Percentiles rank a stretch among this genome's conserved stretches.
phyloP scores from a whole-genome alignment of 2,329 filamentous ascomycete species.

The Alternaria angustiovoidea region DNA sequence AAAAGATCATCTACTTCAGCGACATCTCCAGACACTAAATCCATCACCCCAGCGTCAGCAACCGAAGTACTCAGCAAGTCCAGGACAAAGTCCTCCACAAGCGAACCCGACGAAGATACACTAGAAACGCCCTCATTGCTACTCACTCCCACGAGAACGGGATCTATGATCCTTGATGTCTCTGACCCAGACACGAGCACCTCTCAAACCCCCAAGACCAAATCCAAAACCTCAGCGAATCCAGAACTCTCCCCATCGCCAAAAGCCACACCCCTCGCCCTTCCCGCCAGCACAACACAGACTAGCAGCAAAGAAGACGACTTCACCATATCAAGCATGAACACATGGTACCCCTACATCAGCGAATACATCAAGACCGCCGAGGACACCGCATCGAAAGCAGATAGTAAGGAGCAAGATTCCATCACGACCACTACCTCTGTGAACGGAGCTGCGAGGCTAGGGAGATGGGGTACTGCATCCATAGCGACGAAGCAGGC shows the following conservation, averaged over 20 bases:
- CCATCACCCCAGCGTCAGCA: not conserved
- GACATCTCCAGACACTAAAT: not conserved
- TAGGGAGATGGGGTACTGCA: not conserved
- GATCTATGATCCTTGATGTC: not conserved
- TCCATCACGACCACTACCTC: not conserved
- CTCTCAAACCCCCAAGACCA: not conserved
- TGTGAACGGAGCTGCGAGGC: not conserved
- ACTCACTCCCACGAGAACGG: not conserved
- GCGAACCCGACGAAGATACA: not conserved
- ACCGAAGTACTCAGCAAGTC: not conserved
- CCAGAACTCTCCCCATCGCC: not conserved
- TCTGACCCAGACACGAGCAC: not conserved
- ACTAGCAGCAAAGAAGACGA: not conserved
- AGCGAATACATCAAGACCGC: not conserved
- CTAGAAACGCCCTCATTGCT: not conserved
- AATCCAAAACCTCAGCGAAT: not conserved
- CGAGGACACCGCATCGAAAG: not conserved
- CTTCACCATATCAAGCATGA: slow-evolving; percentile 1
- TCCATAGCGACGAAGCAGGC: not conserved
- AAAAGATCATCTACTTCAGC: not conserved
- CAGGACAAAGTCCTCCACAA: not conserved
- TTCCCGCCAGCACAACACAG: not conserved
- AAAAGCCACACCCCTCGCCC: not conserved
- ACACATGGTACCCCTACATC: slow-evolving; percentile 5
- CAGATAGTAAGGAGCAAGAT: not conserved